phyloP scores from a whole-genome alignment of 805 yeast genomes.

The Peterozyma xylosa region DNA sequence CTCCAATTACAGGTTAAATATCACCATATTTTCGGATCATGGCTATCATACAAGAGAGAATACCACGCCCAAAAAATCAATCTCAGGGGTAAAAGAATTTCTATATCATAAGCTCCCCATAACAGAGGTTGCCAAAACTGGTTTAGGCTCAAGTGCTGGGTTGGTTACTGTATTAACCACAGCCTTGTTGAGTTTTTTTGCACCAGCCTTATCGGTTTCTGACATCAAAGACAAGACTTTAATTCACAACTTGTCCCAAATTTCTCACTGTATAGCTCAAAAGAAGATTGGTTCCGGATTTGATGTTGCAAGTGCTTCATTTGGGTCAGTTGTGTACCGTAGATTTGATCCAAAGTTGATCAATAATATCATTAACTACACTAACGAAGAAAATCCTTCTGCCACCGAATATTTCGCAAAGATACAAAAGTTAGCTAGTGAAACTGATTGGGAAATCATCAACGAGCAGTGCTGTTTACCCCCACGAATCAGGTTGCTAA shows the following conservation, averaged over 20 bases:
- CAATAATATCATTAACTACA: conserved; percentile 23
- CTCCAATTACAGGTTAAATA: conserved; percentile 17
- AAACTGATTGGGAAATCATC: conserved; percentile 54
- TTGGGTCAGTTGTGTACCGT: conserved; percentile 77
- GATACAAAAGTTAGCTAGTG: conserved; percentile 29
- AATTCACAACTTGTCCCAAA: conserved; percentile 83
- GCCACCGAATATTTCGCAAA: conserved; percentile 18
- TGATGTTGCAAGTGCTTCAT: conserved; percentile 93
- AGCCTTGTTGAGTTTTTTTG: conserved; percentile 48
- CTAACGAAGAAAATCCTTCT: conserved; percentile 11
- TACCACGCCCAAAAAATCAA: conserved; percentile 26
- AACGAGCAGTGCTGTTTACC: conserved; percentile 58
- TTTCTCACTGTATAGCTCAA: conserved; percentile 91
- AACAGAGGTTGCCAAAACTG: conserved; percentile 80
- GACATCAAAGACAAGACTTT: conserved; percentile 19
- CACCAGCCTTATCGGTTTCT: conserved; percentile 15
- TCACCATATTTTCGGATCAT: conserved; percentile 75
- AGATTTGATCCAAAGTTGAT: conserved; percentile 61
- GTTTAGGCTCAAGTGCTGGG: conserved; percentile 95
- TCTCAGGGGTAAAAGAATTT: conserved; percentile 37
- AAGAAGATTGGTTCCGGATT: conserved; percentile 95
- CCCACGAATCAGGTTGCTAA: conserved; percentile 54
- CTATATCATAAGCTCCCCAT: conserved; percentile 55
- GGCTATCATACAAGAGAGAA: conserved; percentile 78
- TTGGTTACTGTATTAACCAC: conserved; percentile 75